Base-by-base conservation (phyloP, 2,329 filamentous ascomycete genomes). In the Blastomyces percursus region DNA sequence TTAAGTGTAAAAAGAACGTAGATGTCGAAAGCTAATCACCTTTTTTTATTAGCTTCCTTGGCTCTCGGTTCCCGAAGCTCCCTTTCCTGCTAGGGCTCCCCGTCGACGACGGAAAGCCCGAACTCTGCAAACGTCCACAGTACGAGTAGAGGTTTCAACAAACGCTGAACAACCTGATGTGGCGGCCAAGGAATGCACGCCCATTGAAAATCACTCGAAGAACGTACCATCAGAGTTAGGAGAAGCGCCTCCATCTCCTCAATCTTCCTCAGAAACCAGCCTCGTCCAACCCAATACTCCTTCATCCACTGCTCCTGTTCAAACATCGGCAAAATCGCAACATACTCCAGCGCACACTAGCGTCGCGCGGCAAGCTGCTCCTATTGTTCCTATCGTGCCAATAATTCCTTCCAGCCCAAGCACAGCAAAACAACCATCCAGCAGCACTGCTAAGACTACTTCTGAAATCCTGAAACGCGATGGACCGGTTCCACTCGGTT, bases 201-300 rank as follows among this genome's bases (percentile, higher is more conserved):
- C 66, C n/a, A 35, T 46, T 11, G 62, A 59, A 9, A 67, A 68
- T 48, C 42, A 64, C 14, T 60, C 65, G 46, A 63, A 64, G 24
- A 68, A 69, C 35, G 68, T 69, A 46, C 66, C 69, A 12, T 77
- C 76, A 27, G 77, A 81, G 12, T 77, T 76, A 27, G 81, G 72
- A 7, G 82, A 84, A 65, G 85, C 84, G 1, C 83, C 84, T 11
- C 79, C 80, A 2, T 82, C 82, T 9, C 84, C 83, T 9, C 80
- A 84, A 64, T 79, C 80, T 51, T 82, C 82, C 11, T 86, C 84
- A 1, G 82, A 85, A 66, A 75, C 74, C 42, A 79, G 81, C 64
- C 81, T 79, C 3, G 82, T 82, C 1, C 80, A 81, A 55, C 80
- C 82, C 38, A 81, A 81, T 1, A 82, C 82, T 3, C 81, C 84